Evolutionary conservation across 805 yeast genomes (phyloP), one percentile per base, ranked within the genome.

Genomic region (Candida odintsovae): DNA sequence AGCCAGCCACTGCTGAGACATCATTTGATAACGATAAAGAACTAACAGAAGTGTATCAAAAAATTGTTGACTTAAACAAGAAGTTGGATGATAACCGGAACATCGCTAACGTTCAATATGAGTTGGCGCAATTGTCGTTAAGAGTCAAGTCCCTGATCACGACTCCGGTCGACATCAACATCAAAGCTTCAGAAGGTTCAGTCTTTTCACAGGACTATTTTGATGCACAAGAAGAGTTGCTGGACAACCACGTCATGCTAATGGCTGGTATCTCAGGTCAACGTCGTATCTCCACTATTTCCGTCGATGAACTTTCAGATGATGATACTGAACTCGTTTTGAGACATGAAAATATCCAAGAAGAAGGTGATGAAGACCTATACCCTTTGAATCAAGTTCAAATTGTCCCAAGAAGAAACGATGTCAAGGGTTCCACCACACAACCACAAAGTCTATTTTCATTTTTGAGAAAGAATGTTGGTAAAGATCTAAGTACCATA

Each of bases 391-490:
- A 90, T 20, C 44, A 58, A n/a, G 62, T 60, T 2, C 59, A 61
- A 0, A 69, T 83, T 18, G 49, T 56, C 5, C 55, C 63, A 23
- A 76, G 95, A 49, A 75, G 90, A 48, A 62, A 65, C 23, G 85
- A 78, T 48, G 72, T 90, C 15, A 74, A 72, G 3, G 69, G 70
- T n/a, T 76, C 87, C 44, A 70, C 68, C 0, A 74, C 81, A 29
- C 68, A 80, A 0, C 98, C 98, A 3, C 97, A 97, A 11, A 84
- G 94, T 51, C 65, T 92, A 31, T 69, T 92, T 46, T 76, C 88
- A 1, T 79, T 90, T 56, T 72, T 94, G 42, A 76, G 96, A 48
- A 90, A 90, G 63, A 90, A 89, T 55, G 94, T 92, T 11, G 97
- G 97, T 19, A 92, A 90, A 59, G 98, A 92, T 64, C 63, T 94